These are phyloP conservation scores for Zymoseptoria pseudotritici DNA, from an alignment of 2,329 filamentous ascomycete genomes.

Conservation along the genomic window DNA sequence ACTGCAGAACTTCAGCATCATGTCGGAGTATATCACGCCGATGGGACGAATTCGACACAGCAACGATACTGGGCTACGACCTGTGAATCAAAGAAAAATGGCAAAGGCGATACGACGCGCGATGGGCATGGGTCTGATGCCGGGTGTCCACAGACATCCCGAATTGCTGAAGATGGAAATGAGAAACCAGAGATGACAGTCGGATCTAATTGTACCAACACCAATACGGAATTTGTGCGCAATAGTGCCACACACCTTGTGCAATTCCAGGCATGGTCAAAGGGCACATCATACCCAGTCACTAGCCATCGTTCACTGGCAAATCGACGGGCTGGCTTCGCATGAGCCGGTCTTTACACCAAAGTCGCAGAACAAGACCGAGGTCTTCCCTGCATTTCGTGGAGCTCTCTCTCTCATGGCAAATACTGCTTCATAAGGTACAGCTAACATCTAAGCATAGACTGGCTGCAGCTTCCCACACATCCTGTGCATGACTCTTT, in stretches of 20 bases:
- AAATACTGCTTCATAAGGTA: not conserved
- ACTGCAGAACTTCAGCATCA: slow-evolving; percentile 80
- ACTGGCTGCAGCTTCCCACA: slow-evolving; percentile 26
- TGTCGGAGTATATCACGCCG: slow-evolving; percentile 78
- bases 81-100: slow-evolving; percentile 86
- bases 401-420: not conserved
- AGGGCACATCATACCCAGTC: too few species aligned
- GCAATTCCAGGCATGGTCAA: not conserved
- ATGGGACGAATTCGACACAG: slow-evolving; percentile 78
- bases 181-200: not conserved
- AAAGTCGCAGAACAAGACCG: not conserved
- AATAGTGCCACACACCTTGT: not conserved
- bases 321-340: too few species aligned
- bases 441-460: slow-evolving; percentile 17
- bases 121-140: slow-evolving; percentile 84
- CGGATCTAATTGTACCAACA: not conserved
- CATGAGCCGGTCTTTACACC: not conserved
- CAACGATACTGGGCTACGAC: slow-evolving; percentile 69
- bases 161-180: slow-evolving; percentile 52
- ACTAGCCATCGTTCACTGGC: too few species aligned
- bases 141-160: slow-evolving; percentile 82
- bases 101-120: slow-evolving; percentile 86
- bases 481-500: slow-evolving; percentile 40
- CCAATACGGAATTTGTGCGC: not conserved
- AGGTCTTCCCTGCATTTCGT: not conserved